A percentile compares a stretch with the other conserved stretches of the same genome.
Conservation (phyloP, 176 grass and related monocot genomes). For the Triticum timopheevii region DNA sequence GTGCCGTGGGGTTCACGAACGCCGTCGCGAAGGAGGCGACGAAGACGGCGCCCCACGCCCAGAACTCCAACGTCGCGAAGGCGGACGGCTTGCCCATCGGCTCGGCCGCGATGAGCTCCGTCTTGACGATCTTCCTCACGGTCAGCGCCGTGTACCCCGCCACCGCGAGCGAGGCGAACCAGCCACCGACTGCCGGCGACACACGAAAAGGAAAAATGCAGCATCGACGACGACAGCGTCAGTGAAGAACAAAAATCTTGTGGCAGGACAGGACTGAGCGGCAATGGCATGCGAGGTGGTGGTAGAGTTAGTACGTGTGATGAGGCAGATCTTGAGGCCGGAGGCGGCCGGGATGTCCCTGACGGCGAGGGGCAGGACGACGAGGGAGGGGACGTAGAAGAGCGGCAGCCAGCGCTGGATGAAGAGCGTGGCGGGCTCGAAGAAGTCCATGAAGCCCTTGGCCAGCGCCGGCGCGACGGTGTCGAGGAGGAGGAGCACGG, state of each 20-base stretch:
- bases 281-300: neutral
- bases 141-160: slow-evolving; percentile 73
- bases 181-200: slow-evolving; percentile 50
- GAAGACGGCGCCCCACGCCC: slow-evolving; percentile 63
- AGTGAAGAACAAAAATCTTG: neutral
- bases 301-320: slow-evolving; percentile 44
- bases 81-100: slow-evolving; percentile 75
- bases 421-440: slow-evolving; percentile 79
- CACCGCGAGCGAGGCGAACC: slow-evolving; percentile 72
- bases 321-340: slow-evolving; percentile 77
- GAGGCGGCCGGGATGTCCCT: slow-evolving; percentile 69
- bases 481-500: slow-evolving; percentile 64
- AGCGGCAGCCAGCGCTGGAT: slow-evolving; percentile 90
- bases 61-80: slow-evolving; percentile 52
- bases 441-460: slow-evolving; percentile 57
- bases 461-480: slow-evolving; percentile 53
- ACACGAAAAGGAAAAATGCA: neutral
- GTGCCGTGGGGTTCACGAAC: slow-evolving; percentile 42
- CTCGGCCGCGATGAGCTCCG: slow-evolving; percentile 76
- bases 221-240: neutral
- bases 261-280: no score
- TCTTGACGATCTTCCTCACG: slow-evolving; percentile 76
- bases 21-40: slow-evolving; percentile 59
- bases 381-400: slow-evolving; percentile 88
- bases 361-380: slow-evolving; percentile 77